Conservation (phyloP, 192 early-diverging fungal species). For the Umbelopsis vinacea region DNA sequence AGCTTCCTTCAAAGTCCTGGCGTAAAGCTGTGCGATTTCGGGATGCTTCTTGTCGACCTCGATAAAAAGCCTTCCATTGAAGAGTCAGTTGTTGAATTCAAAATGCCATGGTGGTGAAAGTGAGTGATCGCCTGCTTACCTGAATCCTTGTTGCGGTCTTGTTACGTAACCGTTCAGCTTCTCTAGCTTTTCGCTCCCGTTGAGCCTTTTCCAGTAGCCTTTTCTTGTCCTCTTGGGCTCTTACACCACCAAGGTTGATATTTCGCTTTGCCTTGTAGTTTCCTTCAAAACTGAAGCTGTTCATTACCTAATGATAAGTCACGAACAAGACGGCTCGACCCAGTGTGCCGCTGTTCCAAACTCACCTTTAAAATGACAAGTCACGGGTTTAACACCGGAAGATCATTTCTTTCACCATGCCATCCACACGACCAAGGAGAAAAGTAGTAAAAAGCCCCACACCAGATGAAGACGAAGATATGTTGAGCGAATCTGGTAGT, state of each 20-base stretch:
- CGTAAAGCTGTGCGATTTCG: not conserved
- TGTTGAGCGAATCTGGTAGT: conserved; percentile 14
- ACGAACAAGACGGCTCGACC: not conserved
- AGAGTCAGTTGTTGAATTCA: not conserved
- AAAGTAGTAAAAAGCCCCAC: conserved; percentile 9
- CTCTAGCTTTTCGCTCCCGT: conserved; percentile 71
- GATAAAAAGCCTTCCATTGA: conserved; percentile 58
- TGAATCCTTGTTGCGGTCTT: conserved; percentile 70
- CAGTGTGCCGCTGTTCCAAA: not conserved
- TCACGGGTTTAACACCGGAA: not conserved
- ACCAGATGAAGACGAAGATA: conserved; percentile 19
- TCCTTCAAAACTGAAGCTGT: conserved; percentile 77
- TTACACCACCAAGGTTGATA: conserved; percentile 86
- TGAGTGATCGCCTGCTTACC: conserved; percentile 33
- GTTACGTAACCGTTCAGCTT: conserved; percentile 63
- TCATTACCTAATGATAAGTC: conserved; percentile 28
- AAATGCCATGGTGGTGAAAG: not conserved
- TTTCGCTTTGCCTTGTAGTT: conserved; percentile 73
- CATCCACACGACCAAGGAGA: conserved; percentile 14
- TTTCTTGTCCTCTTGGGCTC: conserved; percentile 65
- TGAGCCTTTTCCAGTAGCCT: conserved; percentile 72
- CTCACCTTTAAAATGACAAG: not conserved
- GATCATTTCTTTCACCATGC: conserved; percentile 8
- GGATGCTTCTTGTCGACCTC: conserved; percentile 49
- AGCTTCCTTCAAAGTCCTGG: not conserved